A percentile compares a stretch with the other conserved stretches of the same genome.
Evolutionary conservation across 805 yeast genomes (phyloP).

Genomic region (Candida ipomoeae): DNA sequence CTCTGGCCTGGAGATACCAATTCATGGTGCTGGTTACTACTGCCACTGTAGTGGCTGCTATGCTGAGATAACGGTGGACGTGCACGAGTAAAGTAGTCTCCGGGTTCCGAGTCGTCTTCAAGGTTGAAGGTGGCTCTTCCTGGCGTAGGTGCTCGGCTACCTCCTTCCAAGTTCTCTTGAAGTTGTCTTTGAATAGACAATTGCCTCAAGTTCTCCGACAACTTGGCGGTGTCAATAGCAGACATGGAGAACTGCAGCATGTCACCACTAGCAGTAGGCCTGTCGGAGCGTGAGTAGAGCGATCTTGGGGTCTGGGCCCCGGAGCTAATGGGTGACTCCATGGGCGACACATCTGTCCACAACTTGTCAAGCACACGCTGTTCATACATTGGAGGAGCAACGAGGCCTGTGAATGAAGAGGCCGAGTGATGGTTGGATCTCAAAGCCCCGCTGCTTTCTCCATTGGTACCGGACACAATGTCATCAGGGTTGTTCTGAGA

Average conservation of each 20-base stretch:
- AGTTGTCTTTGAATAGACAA: constrained; percentile 48
- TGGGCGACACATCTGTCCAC: constrained; percentile 61
- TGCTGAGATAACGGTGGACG: constrained; percentile 9
- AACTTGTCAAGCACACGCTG: constrained; percentile 76
- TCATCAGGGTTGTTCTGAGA: constrained; percentile 9
- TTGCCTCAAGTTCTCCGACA: constrained; percentile 50
- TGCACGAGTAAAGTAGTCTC: constrained; percentile 32
- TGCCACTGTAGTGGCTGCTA: background rate
- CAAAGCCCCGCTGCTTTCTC: constrained; percentile 6
- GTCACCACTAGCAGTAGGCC: constrained; percentile 8
- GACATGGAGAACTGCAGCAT: constrained; percentile 31
- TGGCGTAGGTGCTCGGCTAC: constrained; percentile 12
- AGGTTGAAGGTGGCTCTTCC: constrained; percentile 34
- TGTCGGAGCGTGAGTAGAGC: constrained; percentile 8
- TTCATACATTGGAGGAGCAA: constrained; percentile 86
- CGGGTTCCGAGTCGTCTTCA: constrained; percentile 24
- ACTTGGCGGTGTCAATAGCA: constrained; percentile 35
- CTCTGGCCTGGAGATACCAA: constrained; percentile 41
- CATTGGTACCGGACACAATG: constrained; percentile 9
- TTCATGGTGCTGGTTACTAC: background rate
- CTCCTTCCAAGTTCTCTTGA: constrained; percentile 25
- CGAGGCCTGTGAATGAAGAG: constrained; percentile 38
- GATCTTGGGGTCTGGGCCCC: constrained; percentile 39
- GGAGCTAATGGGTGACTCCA: constrained; percentile 42
- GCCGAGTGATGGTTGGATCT: constrained; percentile 27